Base-by-base conservation (phyloP, 768 basidiomycete genomes). In the Boletus pseudo-olivaceus region DNA sequence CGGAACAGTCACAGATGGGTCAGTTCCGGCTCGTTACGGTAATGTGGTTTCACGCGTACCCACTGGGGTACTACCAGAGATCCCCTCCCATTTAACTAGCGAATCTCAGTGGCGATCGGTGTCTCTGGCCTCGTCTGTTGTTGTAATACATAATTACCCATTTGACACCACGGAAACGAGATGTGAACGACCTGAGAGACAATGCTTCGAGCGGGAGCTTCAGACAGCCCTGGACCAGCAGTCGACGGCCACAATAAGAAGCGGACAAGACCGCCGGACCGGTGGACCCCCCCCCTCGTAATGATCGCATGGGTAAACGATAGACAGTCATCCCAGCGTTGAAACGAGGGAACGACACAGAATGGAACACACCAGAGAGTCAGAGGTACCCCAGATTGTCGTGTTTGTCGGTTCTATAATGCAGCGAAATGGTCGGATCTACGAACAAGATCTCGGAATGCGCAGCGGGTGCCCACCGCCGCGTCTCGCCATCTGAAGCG, bases 11-110 rank as follows among this genome's bases (percentile, higher is more conserved):
- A 50, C 44, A 54, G 51, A 58, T 54, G 61, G 45, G 20, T 37
- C 39, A 33, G 26, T 48, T 52, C 27, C 62, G 55, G 43, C 57
- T 58, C 56, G 41, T 71, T 69, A 71, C 65, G 67, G 69, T 55
- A 67, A 52, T 43, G 44, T 53, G 54, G 51, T 43, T 55, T 54
- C 51, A 46, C 49, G 42, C 37, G 43, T 42, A 57, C 61, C 57
- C 64, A 69, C 23, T 23, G 23, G 23, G 61, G 61, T 58, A 54
- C 61, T 66, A 27, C 23, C 23, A 23, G 11, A 14, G 14, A 19
- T 12, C 29, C 47, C 41, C 47, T 32, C 30, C 40, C 30, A 20
- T 35, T n/a, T 33, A 23, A 34, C 48, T 51, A 48, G 56, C 65
- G 59, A 65, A 62, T 67, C 66, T 55, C 54, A 42, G 49, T 56